phyloP scores from a whole-genome alignment of 2,329 filamentous ascomycete genomes.

The Colletotrichum tropicale region DNA sequence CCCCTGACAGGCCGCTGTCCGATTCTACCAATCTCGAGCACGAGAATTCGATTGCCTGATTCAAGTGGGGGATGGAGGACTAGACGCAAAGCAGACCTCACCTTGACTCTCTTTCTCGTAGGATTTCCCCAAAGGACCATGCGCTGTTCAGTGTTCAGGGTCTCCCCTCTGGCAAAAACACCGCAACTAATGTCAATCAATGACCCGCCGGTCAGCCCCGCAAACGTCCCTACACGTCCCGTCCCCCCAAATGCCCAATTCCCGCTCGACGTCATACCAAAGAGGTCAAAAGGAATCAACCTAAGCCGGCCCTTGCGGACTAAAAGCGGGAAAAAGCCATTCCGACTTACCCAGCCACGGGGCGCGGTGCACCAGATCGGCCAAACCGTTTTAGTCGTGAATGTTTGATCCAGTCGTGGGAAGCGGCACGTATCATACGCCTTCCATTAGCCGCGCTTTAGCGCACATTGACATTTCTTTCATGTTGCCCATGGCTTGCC shows the following conservation, averaged over 20 bases:
- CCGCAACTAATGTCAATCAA: neutral
- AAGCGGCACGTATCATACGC: neutral
- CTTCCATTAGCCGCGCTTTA: neutral
- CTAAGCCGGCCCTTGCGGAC: neutral
- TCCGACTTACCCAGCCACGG: slow-evolving; percentile 1
- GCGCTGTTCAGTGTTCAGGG: neutral
- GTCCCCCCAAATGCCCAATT: neutral
- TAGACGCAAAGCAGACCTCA: neutral
- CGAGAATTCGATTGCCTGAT: slow-evolving; percentile 15
- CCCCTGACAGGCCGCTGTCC: neutral
- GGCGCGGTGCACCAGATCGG: neutral
- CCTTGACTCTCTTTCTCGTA: neutral
- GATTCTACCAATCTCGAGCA: neutral
- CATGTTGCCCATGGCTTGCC: neutral
- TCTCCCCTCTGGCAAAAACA: neutral
- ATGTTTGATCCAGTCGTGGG: neutral
- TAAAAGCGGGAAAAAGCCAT: neutral
- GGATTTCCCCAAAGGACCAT: neutral
- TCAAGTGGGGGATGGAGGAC: neutral
- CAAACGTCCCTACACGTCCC: neutral
- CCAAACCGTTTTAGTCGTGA: neutral
- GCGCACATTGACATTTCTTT: neutral
- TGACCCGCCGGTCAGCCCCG: neutral
- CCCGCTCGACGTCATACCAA: neutral
- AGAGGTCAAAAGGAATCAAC: slow-evolving; percentile 3